Evolutionary conservation across 805 yeast species (phyloP).

Genomic region (Grigorovia transvaalensis): DNA sequence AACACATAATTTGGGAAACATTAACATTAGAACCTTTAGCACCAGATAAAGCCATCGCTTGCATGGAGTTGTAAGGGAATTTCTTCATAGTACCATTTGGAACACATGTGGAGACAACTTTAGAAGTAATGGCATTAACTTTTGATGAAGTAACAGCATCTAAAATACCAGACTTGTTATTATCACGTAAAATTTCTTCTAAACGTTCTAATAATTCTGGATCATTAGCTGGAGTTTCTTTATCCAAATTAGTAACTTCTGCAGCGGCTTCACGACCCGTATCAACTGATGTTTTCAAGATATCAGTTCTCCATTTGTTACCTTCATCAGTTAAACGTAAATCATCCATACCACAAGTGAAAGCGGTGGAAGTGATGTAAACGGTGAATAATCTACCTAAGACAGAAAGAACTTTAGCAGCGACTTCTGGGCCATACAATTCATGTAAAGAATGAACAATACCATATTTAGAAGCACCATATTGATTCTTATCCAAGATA

Average conservation of each 20-base stretch:
- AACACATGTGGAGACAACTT: conserved; percentile 87
- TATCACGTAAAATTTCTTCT: conserved; percentile 92
- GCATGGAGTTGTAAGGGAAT: conserved; percentile 96
- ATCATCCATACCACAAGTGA: conserved; percentile 99
- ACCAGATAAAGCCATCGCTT: conserved; percentile 97
- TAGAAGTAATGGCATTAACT: conserved; percentile 86
- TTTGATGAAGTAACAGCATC: conserved; percentile 94
- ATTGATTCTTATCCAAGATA: conserved; percentile 93
- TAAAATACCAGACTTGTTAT: conserved; percentile 78
- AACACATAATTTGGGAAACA: conserved; percentile 98
- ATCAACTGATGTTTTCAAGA: conserved; percentile 64
- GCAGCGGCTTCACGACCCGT: conserved; percentile 88
- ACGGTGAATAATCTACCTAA: conserved; percentile 91
- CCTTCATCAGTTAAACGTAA: conserved; percentile 86
- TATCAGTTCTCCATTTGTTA: conserved; percentile 76
- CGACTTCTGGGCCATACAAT: conserved; percentile 82
- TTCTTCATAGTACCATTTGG: conserved; percentile 93
- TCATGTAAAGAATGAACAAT: conserved; percentile 93
- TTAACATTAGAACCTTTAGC: conserved; percentile 98
- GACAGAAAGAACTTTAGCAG: conserved; percentile 85
- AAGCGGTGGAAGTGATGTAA: conserved; percentile 83
- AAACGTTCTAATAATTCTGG: conserved; percentile 76
- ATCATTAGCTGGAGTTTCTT: conserved; percentile 40
- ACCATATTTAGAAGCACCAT: conserved; percentile 97
- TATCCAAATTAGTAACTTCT: conserved; percentile 80